Conservation (phyloP, 495 filamentous ascomycete species). For the Tuber melanosporum region DNA sequence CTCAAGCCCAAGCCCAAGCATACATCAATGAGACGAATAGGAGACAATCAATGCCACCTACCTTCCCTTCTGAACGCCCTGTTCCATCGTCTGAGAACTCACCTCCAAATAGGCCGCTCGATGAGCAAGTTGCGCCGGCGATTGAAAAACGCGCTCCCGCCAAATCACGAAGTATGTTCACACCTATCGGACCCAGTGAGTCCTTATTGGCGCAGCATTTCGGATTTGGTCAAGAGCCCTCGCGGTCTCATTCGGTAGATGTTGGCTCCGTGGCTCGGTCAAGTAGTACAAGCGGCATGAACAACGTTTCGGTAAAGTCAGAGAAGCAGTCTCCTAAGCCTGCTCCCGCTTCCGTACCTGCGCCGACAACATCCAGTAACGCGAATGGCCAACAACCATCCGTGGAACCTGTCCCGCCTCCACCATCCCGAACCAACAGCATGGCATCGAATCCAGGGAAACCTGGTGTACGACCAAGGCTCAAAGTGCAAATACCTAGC, state of each 20-base stretch:
- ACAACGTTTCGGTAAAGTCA: slow-evolving; percentile 23
- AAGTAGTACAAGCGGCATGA: slow-evolving; percentile 19
- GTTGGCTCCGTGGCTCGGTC: slow-evolving; percentile 50
- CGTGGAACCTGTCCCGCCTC: slow-evolving; percentile 45
- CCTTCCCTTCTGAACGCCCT: slow-evolving; percentile 31
- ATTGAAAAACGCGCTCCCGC: slow-evolving; percentile 66
- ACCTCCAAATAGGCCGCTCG: slow-evolving; percentile 28
- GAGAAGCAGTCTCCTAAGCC: slow-evolving; percentile 26
- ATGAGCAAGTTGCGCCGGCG: slow-evolving; percentile 42
- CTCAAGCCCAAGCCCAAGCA: slow-evolving; percentile 41
- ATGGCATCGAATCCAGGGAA: slow-evolving; percentile 48
- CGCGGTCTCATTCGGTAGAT: slow-evolving; percentile 61
- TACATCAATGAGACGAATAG: slow-evolving; percentile 34
- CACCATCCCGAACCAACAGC: slow-evolving; percentile 71
- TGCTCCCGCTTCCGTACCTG: slow-evolving; percentile 46
- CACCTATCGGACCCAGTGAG: slow-evolving; percentile 86
- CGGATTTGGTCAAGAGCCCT: slow-evolving; percentile 47
- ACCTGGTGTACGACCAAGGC: slow-evolving; percentile 64
- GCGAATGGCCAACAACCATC: slow-evolving; percentile 46
- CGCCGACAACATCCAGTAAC: slow-evolving; percentile 45
- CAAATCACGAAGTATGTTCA: slow-evolving; percentile 90
- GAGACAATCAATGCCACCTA: slow-evolving; percentile 40
- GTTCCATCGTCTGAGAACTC: slow-evolving; percentile 24
- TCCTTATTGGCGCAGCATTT: slow-evolving; percentile 85
- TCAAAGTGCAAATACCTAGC: slow-evolving; percentile 91